Evolutionary conservation across 495 filamentous ascomycete species (phyloP), one percentile per base, ranked within the genome.

Genomic region (Xylaria palmicola): DNA sequence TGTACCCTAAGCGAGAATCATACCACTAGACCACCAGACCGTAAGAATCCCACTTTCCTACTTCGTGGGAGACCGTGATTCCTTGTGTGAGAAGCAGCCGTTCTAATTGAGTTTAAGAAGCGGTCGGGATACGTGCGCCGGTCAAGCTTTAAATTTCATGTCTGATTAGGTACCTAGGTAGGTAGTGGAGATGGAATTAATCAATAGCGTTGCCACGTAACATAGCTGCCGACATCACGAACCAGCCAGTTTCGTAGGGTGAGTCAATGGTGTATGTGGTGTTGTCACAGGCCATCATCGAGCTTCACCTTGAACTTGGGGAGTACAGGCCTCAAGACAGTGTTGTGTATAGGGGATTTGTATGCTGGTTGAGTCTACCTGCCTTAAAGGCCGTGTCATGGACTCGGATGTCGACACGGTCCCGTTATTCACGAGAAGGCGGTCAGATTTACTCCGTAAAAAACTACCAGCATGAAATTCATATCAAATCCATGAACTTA

Each of bases 11-110:
- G 48, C 58, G 48, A 52, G 58, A 53, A 53, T 53, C 58, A 60
- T 60, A 60, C 58, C 58, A 51, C 58, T 60, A 60, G 58, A 60
- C 58, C 48, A 60, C 58, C 48, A 60, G 58, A 60, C 58, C 47
- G 19, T 17, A 10, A n/a, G 24, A 47, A 47, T 3, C 45, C 0
- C 4, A 10, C 13, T 26, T 3, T 29, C 6, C 6, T 49, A 24
- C 12, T 13, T n/a, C n/a, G n/a, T n/a, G n/a, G n/a, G 3, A 1
- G 3, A 32, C 1, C 6, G 6, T 53, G 50, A 24, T 53, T n/a
- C n/a, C n/a, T n/a, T n/a, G n/a, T n/a, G n/a, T n/a, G n/a, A n/a
- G n/a, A n/a, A n/a, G n/a, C n/a, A n/a, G n/a, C n/a, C n/a, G n/a
- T n/a, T n/a, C n/a, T n/a, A n/a, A n/a, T n/a, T n/a, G n/a, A n/a